Conservation (phyloP, 257 asterid genomes). For the Solanum piurae region DNA sequence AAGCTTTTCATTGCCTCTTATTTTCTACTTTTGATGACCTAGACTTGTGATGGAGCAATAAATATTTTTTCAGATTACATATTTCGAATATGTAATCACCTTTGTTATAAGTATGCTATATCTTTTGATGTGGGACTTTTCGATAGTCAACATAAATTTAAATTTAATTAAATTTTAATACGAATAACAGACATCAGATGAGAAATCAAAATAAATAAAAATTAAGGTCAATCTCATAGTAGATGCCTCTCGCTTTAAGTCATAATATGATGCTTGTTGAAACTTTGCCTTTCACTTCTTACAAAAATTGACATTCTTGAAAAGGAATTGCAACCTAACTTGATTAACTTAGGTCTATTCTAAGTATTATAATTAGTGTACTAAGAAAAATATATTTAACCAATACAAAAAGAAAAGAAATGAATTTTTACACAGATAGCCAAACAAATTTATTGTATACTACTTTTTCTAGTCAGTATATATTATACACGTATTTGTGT, state of each 20-base stretch:
- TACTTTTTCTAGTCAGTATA: neutral
- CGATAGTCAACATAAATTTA: accelerated
- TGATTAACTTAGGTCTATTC: neutral
- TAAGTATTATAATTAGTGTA: neutral
- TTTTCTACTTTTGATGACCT: neutral
- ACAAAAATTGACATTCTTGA: neutral
- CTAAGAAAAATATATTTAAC: neutral
- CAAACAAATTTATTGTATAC: neutral
- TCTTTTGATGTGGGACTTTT: accelerated
- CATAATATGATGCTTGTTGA: neutral
- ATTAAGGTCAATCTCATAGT: neutral
- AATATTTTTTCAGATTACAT: accelerated
- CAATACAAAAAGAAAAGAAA: neutral
- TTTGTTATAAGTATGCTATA: neutral
- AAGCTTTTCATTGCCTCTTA: neutral
- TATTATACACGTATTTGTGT: neutral
- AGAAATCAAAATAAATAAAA: neutral
- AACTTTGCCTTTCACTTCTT: neutral
- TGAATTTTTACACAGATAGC: accelerated
- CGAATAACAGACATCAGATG: accelerated
- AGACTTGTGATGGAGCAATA: accelerated
- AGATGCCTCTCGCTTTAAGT: neutral
- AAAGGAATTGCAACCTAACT: neutral
- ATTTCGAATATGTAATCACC: accelerated
- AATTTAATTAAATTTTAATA: accelerated